Conservation (phyloP, 306 rosid genomes). For the Oemleria cerasiformis region DNA sequence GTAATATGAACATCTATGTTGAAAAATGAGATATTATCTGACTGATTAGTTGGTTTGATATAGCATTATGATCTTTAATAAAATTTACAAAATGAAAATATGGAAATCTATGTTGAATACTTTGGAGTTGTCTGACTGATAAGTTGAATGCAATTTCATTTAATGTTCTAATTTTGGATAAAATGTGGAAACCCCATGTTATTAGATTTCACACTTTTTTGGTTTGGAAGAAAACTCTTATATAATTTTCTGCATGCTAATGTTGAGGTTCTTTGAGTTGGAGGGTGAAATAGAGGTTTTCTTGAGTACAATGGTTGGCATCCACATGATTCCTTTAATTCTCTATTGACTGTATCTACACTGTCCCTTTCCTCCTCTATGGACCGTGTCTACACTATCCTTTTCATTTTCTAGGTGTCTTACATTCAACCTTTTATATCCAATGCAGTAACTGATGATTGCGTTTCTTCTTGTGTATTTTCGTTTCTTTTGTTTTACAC, state of each 20-base stretch:
- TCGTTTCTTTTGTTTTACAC: conserved; percentile 5
- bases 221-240: not conserved
- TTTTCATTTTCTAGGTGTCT: not conserved
- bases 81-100: conserved; percentile 2
- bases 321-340: not conserved
- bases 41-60: conserved; percentile 18
- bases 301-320: not conserved
- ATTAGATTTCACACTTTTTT: not conserved
- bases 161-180: conserved; percentile 13
- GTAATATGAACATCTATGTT: conserved; percentile 35
- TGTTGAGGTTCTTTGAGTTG: not conserved
- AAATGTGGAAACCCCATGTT: conserved; percentile 12
- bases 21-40: conserved; percentile 1
- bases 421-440: not conserved
- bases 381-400: not conserved
- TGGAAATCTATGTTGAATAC: not conserved
- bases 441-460: not conserved
- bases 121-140: conserved; percentile 14
- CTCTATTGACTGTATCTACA: not conserved
- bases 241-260: not conserved
- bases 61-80: not conserved
- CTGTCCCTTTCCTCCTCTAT: not conserved
- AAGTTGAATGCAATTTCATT: conserved; percentile 16
- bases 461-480: not conserved
- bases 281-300: not conserved